Percentiles rank a stretch among this genome's conserved stretches.
phyloP scores from a whole-genome alignment of 1,284 basidiomycete species.

The Chondrostereum purpureum region DNA sequence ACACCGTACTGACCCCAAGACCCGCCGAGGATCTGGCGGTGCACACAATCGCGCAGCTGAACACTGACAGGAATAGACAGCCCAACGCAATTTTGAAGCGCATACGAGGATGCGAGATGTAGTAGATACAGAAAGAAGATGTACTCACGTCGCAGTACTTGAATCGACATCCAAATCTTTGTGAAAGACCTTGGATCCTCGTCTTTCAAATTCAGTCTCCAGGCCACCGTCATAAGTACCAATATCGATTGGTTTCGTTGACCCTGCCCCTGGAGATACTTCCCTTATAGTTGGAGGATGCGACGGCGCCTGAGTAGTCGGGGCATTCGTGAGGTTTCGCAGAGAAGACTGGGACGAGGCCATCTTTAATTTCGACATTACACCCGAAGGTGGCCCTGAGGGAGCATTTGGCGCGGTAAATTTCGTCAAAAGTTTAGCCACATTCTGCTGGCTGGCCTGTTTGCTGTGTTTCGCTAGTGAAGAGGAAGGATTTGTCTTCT shows the following conservation, averaged over 20 bases:
- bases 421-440: slow-evolving; percentile 63
- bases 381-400: slow-evolving; percentile 19
- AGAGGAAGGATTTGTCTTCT: slow-evolving; percentile 19
- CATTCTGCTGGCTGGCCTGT: slow-evolving; percentile 45
- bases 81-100: too few relatives aligned
- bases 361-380: slow-evolving; percentile 28
- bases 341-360: slow-evolving; percentile 30
- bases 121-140: not conserved
- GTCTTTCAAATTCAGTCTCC: slow-evolving; percentile 64
- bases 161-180: slow-evolving; percentile 75
- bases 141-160: slow-evolving; percentile 49
- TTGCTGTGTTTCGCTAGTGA: slow-evolving; percentile 39
- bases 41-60: too few relatives aligned
- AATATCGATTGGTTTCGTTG: slow-evolving; percentile 48
- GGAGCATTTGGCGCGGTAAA: slow-evolving; percentile 47
- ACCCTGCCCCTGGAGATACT: slow-evolving; percentile 12
- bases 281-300: slow-evolving; percentile 9
- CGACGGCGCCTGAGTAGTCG: not conserved
- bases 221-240: slow-evolving; percentile 85
- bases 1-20: too few relatives aligned
- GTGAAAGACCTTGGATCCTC: slow-evolving; percentile 43
- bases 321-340: slow-evolving; percentile 24
- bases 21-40: too few relatives aligned
- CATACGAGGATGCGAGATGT: not conserved
- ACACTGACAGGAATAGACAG: too few relatives aligned